phyloP scores from a whole-genome alignment of 495 filamentous ascomycete genomes.

The Aspergillus kassunensis region DNA sequence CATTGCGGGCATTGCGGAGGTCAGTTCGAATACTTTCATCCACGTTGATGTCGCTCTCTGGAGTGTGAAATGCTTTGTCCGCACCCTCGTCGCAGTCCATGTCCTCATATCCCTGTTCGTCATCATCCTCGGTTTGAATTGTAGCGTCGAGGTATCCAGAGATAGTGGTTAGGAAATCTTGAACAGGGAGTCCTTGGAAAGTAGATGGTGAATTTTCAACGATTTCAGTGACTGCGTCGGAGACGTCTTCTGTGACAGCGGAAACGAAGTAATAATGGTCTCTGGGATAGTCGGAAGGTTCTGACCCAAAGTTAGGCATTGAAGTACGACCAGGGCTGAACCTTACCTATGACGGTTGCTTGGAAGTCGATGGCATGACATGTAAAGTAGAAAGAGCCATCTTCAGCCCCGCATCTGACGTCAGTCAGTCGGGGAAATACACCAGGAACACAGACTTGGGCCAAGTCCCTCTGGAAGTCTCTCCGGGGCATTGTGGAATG shows the following conservation, averaged over 20 bases:
- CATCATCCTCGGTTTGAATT: constrained; percentile 12
- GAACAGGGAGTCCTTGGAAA: constrained; percentile 26
- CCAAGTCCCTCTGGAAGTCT: constrained; percentile 38
- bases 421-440: constrained; percentile 36
- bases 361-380: constrained; percentile 48
- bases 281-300: constrained; percentile 62
- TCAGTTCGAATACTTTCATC: constrained; percentile 53
- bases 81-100: constrained; percentile 26
- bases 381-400: constrained; percentile 59
- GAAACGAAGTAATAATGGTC: constrained; percentile 59
- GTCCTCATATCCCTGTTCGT: neutral
- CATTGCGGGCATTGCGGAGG: constrained; percentile 53
- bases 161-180: constrained; percentile 35
- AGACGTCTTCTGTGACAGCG: constrained; percentile 48
- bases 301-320: constrained; percentile 22
- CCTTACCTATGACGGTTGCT: constrained; percentile 52
- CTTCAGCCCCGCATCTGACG: constrained; percentile 54
- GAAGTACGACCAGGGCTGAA: neutral
- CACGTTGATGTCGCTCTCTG: constrained; percentile 21
- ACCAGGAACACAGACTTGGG: constrained; percentile 29
- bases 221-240: constrained; percentile 38
- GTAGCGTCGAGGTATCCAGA: constrained; percentile 34
- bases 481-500: constrained; percentile 11
- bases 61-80: constrained; percentile 28
- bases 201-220: constrained; percentile 37